These are phyloP conservation scores for Cephaloascus fragrans DNA, from an alignment of 805 yeast genomes.

Conservation along the genomic window DNA sequence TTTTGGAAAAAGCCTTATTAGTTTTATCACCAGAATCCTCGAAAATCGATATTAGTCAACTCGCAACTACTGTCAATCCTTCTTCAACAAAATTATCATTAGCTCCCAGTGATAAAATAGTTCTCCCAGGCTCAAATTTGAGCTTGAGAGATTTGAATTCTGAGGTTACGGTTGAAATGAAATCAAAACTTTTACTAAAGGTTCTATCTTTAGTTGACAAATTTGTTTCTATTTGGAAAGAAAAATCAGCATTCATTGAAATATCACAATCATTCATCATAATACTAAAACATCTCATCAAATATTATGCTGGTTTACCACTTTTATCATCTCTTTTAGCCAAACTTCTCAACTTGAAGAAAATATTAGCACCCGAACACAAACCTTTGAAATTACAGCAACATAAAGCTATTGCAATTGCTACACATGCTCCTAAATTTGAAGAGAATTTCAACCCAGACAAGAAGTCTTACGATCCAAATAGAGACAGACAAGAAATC, in stretches of 20 bases:
- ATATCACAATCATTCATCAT: constrained; percentile 36
- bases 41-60: constrained; percentile 3
- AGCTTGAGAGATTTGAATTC: background rate
- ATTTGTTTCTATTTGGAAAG: constrained; percentile 43
- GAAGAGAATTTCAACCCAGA: constrained; percentile 96
- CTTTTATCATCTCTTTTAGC: constrained; percentile 22
- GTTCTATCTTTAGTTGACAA: constrained; percentile 20
- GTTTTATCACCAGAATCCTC: constrained; percentile 31
- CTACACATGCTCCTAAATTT: constrained; percentile 80
- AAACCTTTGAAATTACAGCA: constrained; percentile 72
- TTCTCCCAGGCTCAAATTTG: background rate
- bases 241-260: constrained; percentile 52
- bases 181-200: constrained; percentile 22
- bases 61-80: background rate
- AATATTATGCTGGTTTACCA: constrained; percentile 22
- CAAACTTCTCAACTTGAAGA: constrained; percentile 39
- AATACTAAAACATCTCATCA: constrained; percentile 29
- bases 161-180: constrained; percentile 8
- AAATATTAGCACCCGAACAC: constrained; percentile 39
- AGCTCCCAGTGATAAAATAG: constrained; percentile 4
- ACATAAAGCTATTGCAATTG: constrained; percentile 78
- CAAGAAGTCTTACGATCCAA: constrained; percentile 82
- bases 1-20: constrained; percentile 42
- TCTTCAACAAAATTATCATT: constrained; percentile 9
- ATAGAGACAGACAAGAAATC: constrained; percentile 72